Evolutionary conservation across 441 rosid genomes (phyloP).

Genomic region (Omphalea diandra): DNA sequence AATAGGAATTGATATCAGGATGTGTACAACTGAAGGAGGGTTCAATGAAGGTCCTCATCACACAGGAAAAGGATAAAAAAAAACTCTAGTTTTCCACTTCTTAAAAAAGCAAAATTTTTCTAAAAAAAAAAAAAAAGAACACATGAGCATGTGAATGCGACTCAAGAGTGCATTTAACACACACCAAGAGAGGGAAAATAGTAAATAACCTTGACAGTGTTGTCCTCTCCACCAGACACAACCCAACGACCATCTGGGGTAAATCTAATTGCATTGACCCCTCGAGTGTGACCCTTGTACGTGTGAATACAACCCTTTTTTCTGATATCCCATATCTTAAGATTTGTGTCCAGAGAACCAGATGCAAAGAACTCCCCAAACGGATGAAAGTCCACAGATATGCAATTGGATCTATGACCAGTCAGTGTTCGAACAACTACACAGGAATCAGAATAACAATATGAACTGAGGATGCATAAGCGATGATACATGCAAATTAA

Average conservation of each 20-base stretch:
- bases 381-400: slow-evolving; percentile 95
- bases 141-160: background rate
- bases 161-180: slow-evolving; percentile 6
- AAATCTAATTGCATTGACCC: slow-evolving; percentile 93
- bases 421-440: slow-evolving; percentile 91
- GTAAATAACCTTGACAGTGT: slow-evolving; percentile 79
- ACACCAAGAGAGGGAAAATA: slow-evolving; percentile 18
- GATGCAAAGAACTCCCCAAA: slow-evolving; percentile 99
- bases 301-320: slow-evolving; percentile 99
- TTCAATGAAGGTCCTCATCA: background rate
- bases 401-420: slow-evolving; percentile 97
- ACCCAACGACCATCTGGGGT: slow-evolving; percentile 99
- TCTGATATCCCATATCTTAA: slow-evolving; percentile 99
- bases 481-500: slow-evolving; percentile 12
- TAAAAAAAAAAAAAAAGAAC: slow-evolving; percentile 1
- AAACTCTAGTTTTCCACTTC: background rate
- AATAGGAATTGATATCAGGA: background rate
- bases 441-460: slow-evolving; percentile 8
- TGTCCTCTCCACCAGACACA: slow-evolving; percentile 99
- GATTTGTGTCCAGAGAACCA: slow-evolving; percentile 94
- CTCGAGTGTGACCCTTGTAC: slow-evolving; percentile 97
- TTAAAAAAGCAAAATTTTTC: too few species aligned
- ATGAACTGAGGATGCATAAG: slow-evolving; percentile 21
- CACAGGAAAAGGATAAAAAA: background rate
- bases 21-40: background rate